Base-by-base conservation (phyloP, 768 basidiomycete species). In the Rhodotorula babjevae region DNA sequence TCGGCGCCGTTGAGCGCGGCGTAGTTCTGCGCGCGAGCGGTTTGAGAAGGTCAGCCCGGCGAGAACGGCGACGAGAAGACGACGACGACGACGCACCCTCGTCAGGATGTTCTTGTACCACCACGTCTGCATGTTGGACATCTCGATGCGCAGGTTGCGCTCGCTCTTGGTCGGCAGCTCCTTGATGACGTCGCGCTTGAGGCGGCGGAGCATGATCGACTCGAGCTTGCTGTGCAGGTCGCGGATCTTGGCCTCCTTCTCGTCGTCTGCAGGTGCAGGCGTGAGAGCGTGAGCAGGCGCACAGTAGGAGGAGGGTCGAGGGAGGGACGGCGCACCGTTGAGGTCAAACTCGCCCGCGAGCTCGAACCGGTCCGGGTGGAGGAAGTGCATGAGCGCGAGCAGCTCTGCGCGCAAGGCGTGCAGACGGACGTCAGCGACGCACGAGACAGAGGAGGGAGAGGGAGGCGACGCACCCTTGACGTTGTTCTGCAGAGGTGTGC, bases 101-200 rank as follows among this genome's bases (percentile, higher is more conserved):
- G 93, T 93, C 74, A 96, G 82, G 78, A 97, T 98, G 81, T 96
- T 98, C 85, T 97, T 97, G 85, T 99, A 99, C 79, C 94, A 97
- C 80, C 93, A 93, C 12, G 74, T 75, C 67, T 77, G 68, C 80
- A 98, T 87, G 63, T 91, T 87, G 79, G 88, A 90, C 94, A 98
- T 94, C 84, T 99, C 96, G 44, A 98, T 94, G 29, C 96, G 88
- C 58, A 99, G 84, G 76, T 98, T 99, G 52, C 93, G 90, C 82
- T 99, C 96, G 81, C 92, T 94, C 87, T 99, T 99, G 18, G 94
- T 93, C 11, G 96, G 96, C 62, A 99, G 83, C 55, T 91, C 92
- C 69, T 94, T 96, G 72, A 98, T 87, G 19, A 99, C 96, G 79
- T 99, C 96, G 71, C 89, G 89, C 84, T 99, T 99, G 78, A 99